These are phyloP conservation scores for Spatholobus suberectus DNA, from an alignment of 306 rosid genomes.

Conservation along the genomic window DNA sequence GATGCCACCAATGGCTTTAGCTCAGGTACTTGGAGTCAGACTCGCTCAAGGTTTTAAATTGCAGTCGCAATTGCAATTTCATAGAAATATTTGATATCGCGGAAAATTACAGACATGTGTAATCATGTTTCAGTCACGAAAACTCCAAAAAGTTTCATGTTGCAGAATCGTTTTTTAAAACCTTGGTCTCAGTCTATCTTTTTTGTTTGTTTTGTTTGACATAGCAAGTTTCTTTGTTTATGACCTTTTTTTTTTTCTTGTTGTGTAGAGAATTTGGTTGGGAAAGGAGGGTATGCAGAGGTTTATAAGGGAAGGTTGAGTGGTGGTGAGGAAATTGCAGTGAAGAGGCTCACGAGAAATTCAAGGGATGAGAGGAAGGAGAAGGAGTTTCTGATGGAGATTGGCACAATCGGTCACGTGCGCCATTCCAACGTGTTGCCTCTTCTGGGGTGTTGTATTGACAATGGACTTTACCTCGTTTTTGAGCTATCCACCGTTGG, in stretches of 20 bases:
- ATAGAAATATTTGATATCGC: not conserved
- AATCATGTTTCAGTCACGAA: not conserved
- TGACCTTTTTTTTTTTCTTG: not conserved
- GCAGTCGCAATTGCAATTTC: not conserved
- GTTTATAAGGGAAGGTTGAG: slow-evolving; percentile 71
- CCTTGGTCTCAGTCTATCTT: not conserved
- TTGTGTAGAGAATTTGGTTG: slow-evolving; percentile 71
- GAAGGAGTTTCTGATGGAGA: slow-evolving; percentile 79
- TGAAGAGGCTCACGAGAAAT: slow-evolving; percentile 71
- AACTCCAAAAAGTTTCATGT: not conserved
- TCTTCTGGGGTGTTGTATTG: slow-evolving; percentile 85
- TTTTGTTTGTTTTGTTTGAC: not conserved
- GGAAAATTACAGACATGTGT: not conserved
- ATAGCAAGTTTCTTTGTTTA: not conserved
- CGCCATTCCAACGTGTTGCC: slow-evolving; percentile 76
- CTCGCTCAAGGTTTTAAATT: not conserved
- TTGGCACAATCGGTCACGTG: slow-evolving; percentile 87
- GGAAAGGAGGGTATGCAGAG: slow-evolving; percentile 87
- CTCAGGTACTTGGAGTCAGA: slow-evolving; percentile 8
- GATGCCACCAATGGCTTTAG: slow-evolving; percentile 30
- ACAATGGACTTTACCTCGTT: slow-evolving; percentile 85
- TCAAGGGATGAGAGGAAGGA: slow-evolving; percentile 76
- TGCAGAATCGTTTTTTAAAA: not conserved
- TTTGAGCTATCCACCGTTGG: slow-evolving; percentile 81
- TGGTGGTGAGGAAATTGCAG: slow-evolving; percentile 72